These are phyloP conservation scores for Skeletonema grethae DNA, from an alignment of 108 stramenopile species.

Conservation along the genomic window DNA sequence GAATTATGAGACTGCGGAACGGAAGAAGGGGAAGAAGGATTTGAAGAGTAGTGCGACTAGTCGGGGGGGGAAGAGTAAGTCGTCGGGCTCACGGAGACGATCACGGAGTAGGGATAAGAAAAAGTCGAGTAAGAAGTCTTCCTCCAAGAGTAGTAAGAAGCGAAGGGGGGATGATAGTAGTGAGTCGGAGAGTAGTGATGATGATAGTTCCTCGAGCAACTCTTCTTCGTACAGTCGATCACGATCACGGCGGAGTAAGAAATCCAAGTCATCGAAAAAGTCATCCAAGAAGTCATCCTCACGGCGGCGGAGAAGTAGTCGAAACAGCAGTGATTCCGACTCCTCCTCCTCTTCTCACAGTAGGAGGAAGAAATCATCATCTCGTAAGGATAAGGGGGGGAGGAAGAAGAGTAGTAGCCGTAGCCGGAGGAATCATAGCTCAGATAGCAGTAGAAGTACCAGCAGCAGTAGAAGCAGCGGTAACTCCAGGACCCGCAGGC, in stretches of 20 bases:
- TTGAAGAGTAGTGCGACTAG: conserved; percentile 3
- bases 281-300: not conserved
- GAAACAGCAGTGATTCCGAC: not conserved
- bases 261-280: not conserved
- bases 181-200: not conserved
- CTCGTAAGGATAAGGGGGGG: not conserved
- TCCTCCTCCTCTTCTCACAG: not conserved
- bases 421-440: not conserved
- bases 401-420: not conserved
- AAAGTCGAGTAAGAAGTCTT: not conserved
- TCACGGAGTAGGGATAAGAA: not conserved
- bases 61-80: conserved; percentile 8
- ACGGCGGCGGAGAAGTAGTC: not conserved
- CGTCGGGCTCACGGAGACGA: not conserved
- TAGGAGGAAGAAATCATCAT: not conserved
- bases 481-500: not conserved
- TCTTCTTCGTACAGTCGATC: not conserved
- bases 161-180: not conserved
- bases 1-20: not conserved
- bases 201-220: not conserved
- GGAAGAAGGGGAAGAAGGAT: conserved; percentile 19
- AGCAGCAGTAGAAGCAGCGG: not conserved
- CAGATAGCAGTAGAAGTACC: not conserved
- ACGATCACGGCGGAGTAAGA: not conserved
- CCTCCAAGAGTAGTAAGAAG: conserved; percentile 3